phyloP scores from a whole-genome alignment of 495 filamentous ascomycete species.

The Trichoderma gamsii region DNA sequence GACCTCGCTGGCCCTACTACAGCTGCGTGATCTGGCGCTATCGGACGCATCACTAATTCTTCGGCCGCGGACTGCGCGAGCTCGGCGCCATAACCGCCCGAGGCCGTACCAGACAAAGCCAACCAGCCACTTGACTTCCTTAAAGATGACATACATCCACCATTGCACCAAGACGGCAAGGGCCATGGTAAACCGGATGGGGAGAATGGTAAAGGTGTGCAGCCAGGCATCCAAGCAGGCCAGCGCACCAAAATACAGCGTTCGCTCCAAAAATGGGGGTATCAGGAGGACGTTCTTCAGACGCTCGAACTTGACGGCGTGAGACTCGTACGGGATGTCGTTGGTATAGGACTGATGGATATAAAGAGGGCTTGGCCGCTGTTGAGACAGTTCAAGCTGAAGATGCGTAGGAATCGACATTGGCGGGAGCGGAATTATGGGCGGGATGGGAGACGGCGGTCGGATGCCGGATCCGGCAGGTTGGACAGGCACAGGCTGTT shows the following conservation, averaged over 20 bases:
- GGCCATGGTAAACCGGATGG: constrained; percentile 82
- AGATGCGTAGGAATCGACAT: constrained; percentile 83
- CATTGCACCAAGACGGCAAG: constrained; percentile 67
- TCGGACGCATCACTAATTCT: constrained; percentile 26
- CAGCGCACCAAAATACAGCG: constrained; percentile 78
- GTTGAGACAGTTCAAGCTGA: constrained; percentile 78
- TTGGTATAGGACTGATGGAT: constrained; percentile 66
- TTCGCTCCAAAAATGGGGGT: constrained; percentile 74
- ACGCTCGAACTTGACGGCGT: constrained; percentile 89
- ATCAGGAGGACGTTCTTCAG: constrained; percentile 84
- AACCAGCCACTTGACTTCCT: constrained; percentile 61
- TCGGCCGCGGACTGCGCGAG: constrained; percentile 45
- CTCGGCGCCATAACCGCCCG: constrained; percentile 61
- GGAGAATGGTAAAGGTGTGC: constrained; percentile 90
- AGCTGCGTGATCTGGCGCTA: constrained; percentile 33
- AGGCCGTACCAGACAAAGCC: constrained; percentile 69
- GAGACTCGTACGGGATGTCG: constrained; percentile 90
- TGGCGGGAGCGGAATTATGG: constrained; percentile 72
- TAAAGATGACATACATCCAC: constrained; percentile 57
- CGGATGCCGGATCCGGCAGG: constrained; percentile 24
- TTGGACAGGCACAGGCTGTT: constrained; percentile 12
- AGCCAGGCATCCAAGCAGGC: constrained; percentile 97
- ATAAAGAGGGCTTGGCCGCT: constrained; percentile 77
- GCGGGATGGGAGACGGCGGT: constrained; percentile 60
- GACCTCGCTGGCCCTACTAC: constrained; percentile 23